Evolutionary conservation across 306 rosid species (phyloP).

Genomic region (Cicer chorassanicum): DNA sequence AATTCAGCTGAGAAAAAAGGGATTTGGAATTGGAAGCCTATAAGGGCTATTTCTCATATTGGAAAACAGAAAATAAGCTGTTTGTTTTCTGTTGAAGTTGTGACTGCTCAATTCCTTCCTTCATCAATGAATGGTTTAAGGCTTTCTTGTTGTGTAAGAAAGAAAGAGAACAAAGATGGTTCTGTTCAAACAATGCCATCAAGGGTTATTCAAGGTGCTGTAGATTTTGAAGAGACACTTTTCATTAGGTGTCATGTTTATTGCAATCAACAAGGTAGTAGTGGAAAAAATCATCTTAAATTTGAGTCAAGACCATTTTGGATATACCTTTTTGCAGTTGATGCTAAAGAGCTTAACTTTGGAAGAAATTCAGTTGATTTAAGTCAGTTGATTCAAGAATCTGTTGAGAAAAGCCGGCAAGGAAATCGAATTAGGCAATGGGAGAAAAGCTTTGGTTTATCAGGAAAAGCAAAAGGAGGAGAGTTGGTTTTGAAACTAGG

Average conservation of each 20-base stretch:
- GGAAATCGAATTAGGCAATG: constrained; percentile 79
- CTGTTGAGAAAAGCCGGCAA: constrained; percentile 64
- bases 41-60: constrained; percentile 77
- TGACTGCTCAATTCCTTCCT: constrained; percentile 76
- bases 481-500: constrained; percentile 77
- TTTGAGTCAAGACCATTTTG: constrained; percentile 79
- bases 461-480: constrained; percentile 89
- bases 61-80: constrained; percentile 80
- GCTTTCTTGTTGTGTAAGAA: constrained; percentile 78
- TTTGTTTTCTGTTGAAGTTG: constrained; percentile 80
- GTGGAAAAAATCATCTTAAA: constrained; percentile 51
- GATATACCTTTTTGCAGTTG: constrained; percentile 77
- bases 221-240: constrained; percentile 92
- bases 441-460: constrained; percentile 71
- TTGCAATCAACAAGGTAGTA: constrained; percentile 49
- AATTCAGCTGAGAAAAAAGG: constrained; percentile 68
- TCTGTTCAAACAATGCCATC: constrained; percentile 92
- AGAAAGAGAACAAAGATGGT: constrained; percentile 87
- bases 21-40: constrained; percentile 93
- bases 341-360: constrained; percentile 78
- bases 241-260: constrained; percentile 81
- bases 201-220: constrained; percentile 80
- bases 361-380: constrained; percentile 73
- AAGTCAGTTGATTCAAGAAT: constrained; percentile 75
- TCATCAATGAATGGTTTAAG: constrained; percentile 90